A percentile compares a stretch with the other conserved stretches of the same genome.
phyloP scores from a whole-genome alignment of 305 asterid species.

The Ajuga reptans region DNA sequence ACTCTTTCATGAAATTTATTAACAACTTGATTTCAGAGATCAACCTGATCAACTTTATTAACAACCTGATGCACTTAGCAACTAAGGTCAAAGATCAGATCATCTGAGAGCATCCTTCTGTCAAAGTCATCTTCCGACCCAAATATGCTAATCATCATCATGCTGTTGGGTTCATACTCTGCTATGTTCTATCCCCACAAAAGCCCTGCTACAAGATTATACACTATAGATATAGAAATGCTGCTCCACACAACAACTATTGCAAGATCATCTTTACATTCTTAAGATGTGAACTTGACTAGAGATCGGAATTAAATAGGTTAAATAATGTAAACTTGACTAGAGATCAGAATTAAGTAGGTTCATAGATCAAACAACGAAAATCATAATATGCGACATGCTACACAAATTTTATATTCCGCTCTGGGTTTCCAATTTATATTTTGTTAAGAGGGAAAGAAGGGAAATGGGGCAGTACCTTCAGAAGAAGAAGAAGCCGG shows the following conservation, averaged over 20 bases:
- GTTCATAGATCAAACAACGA: neutral
- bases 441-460: neutral
- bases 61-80: neutral
- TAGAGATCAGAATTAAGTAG: conserved; percentile 1
- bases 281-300: neutral
- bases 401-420: neutral
- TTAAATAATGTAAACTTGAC: neutral
- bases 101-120: neutral
- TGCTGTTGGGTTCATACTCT: neutral
- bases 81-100: neutral
- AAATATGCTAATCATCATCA: neutral
- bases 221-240: neutral
- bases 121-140: neutral
- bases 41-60: no score
- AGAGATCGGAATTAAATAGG: conserved; percentile 6
- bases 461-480: conserved; percentile 39
- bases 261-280: conserved; percentile 12
- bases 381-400: conserved; percentile 7
- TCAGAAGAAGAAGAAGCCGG: conserved; percentile 95
- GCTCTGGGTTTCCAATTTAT: neutral
- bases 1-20: neutral
- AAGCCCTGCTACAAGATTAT: neutral
- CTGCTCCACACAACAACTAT: neutral
- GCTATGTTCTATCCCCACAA: neutral
- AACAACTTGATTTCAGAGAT: no score